phyloP scores from a whole-genome alignment of 805 yeast genomes.

The Candida broadrunensis region DNA sequence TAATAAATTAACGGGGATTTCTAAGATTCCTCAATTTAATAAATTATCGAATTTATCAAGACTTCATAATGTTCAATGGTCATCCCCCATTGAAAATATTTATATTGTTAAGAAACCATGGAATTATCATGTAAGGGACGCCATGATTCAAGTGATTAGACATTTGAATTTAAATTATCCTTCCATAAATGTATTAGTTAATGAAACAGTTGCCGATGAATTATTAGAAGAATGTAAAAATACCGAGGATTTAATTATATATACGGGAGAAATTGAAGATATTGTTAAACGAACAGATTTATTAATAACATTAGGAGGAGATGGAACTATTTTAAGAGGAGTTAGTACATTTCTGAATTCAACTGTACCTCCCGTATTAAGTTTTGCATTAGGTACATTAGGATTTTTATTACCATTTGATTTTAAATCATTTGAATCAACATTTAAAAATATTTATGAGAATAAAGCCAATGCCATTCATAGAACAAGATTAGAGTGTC shows the following conservation, averaged over 20 bases:
- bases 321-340: slow-evolving; percentile 86
- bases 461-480: slow-evolving; percentile 71
- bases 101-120: slow-evolving; percentile 84
- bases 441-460: slow-evolving; percentile 64
- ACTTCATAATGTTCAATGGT: slow-evolving; percentile 66
- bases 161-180: slow-evolving; percentile 65
- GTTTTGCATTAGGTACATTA: slow-evolving; percentile 86
- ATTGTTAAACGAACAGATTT: slow-evolving; percentile 70
- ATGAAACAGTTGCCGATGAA: slow-evolving; percentile 72
- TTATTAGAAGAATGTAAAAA: slow-evolving; percentile 27
- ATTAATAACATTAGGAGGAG: slow-evolving; percentile 91
- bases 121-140: slow-evolving; percentile 59
- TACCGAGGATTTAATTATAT: slow-evolving; percentile 25
- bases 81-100: slow-evolving; percentile 65
- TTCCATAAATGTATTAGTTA: slow-evolving; percentile 72
- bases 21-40: too few relatives aligned
- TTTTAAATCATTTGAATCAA: slow-evolving; percentile 54
- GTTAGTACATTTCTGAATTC: slow-evolving; percentile 71
- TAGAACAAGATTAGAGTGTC: slow-evolving; percentile 78
- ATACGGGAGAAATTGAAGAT: slow-evolving; percentile 57
- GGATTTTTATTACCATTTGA: slow-evolving; percentile 91
- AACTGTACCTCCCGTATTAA: slow-evolving; percentile 82
- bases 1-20: too few relatives aligned
- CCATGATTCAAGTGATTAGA: slow-evolving; percentile 63
- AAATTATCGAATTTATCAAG: slow-evolving; percentile 51